A percentile compares a stretch with the other conserved stretches of the same genome.
phyloP scores from a whole-genome alignment of 768 basidiomycete species.

The Omphalotus guepiniiformis region DNA sequence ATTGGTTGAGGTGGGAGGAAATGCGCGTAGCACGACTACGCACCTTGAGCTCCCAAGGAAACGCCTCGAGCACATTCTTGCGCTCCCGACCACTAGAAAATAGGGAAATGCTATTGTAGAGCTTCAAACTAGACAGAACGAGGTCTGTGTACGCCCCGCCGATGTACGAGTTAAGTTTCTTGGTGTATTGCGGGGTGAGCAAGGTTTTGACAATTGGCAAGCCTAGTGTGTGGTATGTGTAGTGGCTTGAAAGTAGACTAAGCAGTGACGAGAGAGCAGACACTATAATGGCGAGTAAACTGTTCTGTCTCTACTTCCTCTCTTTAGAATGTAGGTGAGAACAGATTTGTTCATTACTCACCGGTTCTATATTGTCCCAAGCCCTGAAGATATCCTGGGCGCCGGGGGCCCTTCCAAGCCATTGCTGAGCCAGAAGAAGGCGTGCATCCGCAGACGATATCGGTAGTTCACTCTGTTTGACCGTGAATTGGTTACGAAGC shows the following conservation, averaged over 20 bases:
- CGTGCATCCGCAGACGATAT: slow-evolving; percentile 57
- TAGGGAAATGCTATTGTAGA: slow-evolving; percentile 55
- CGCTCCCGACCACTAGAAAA: slow-evolving; percentile 67
- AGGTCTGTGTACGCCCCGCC: slow-evolving; percentile 60
- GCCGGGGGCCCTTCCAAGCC: slow-evolving; percentile 55
- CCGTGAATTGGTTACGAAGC: slow-evolving; percentile 60
- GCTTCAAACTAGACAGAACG: slow-evolving; percentile 59
- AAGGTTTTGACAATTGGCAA: slow-evolving; percentile 58
- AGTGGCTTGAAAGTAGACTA: slow-evolving; percentile 60
- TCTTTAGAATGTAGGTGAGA: slow-evolving; percentile 1
- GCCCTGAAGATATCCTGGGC: slow-evolving; percentile 58
- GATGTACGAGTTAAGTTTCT: slow-evolving; percentile 59
- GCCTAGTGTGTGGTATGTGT: slow-evolving; percentile 61
- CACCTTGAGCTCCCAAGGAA: slow-evolving; percentile 80
- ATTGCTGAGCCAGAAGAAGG: slow-evolving; percentile 53
- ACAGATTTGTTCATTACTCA: slow-evolving; percentile 24
- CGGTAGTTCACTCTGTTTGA: slow-evolving; percentile 42
- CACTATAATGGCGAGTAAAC: slow-evolving; percentile 39
- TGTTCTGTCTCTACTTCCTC: slow-evolving; percentile 35
- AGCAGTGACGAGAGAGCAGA: slow-evolving; percentile 59
- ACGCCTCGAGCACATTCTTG: slow-evolving; percentile 57
- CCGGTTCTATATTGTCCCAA: slow-evolving; percentile 54
- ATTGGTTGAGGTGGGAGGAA: slow-evolving; percentile 6
- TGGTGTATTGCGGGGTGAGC: slow-evolving; percentile 50
- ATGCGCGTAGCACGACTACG: slow-evolving; percentile 1